A percentile compares a stretch with the other conserved stretches of the same genome.
Evolutionary conservation across 2,329 filamentous ascomycete species (phyloP).

Genomic region (Curvularia spicifera): DNA sequence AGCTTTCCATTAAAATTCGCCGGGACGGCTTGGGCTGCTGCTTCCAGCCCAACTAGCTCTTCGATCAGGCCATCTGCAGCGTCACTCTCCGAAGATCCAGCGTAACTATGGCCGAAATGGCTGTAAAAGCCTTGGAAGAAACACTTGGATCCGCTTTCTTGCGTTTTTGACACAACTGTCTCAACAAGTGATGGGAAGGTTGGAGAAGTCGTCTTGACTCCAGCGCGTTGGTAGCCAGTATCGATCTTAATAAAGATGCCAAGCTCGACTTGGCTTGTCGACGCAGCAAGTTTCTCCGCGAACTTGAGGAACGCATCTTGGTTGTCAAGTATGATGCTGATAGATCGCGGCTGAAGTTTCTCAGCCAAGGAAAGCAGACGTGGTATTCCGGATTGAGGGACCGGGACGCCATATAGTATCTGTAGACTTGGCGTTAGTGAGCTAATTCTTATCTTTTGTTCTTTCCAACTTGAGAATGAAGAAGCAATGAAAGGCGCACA

Average conservation of each 20-base stretch:
- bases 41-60: slow-evolving; percentile 64
- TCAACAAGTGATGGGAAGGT: slow-evolving; percentile 57
- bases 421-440: slow-evolving; percentile 30
- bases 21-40: slow-evolving; percentile 54
- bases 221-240: slow-evolving; percentile 74
- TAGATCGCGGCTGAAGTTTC: slow-evolving; percentile 58
- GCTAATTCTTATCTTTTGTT: too few species aligned
- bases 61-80: slow-evolving; percentile 65
- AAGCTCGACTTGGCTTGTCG: slow-evolving; percentile 46
- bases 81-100: slow-evolving; percentile 59
- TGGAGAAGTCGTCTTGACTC: slow-evolving; percentile 61
- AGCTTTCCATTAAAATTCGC: slow-evolving; percentile 43
- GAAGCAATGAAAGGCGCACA: not conserved
- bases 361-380: slow-evolving; percentile 65
- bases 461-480: not conserved
- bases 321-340: slow-evolving; percentile 75
- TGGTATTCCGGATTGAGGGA: slow-evolving; percentile 65
- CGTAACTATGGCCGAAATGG: slow-evolving; percentile 77
- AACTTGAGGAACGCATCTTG: slow-evolving; percentile 54
- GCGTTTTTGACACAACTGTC: slow-evolving; percentile 49
- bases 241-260: slow-evolving; percentile 76
- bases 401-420: slow-evolving; percentile 75
- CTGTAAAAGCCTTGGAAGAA: slow-evolving; percentile 71
- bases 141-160: slow-evolving; percentile 19
- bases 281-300: slow-evolving; percentile 43